A percentile compares a stretch with the other conserved stretches of the same genome.
These are phyloP conservation scores for Penicillium sp. DNA, from an alignment of 2,329 filamentous ascomycete genomes.

Conservation along the genomic window DNA sequence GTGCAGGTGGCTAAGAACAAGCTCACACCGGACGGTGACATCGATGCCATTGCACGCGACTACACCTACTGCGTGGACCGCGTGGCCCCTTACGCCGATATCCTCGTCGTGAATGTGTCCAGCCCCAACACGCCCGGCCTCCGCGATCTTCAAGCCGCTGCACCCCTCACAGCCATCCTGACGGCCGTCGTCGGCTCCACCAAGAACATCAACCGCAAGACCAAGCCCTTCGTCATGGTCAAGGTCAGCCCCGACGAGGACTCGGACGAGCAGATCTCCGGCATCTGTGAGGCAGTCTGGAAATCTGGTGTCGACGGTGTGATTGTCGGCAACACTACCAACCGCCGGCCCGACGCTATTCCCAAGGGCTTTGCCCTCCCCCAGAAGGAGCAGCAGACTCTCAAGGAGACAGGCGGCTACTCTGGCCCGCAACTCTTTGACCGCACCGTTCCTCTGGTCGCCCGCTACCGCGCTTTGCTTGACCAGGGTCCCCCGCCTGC, in stretches of 20 bases:
- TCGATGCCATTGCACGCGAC: constrained; percentile 72
- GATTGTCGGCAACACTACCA: constrained; percentile 97
- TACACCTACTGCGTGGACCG: constrained; percentile 88
- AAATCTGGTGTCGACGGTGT: constrained; percentile 86
- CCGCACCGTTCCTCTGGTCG: constrained; percentile 74
- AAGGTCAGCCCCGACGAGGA: constrained; percentile 98
- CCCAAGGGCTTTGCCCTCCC: constrained; percentile 67
- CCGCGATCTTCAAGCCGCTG: constrained; percentile 79
- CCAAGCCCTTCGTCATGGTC: constrained; percentile 85
- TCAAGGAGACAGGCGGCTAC: constrained; percentile 81
- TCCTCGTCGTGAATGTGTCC: constrained; percentile 97
- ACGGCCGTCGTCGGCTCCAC: constrained; percentile 80
- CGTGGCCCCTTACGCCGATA: constrained; percentile 84
- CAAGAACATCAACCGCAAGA: constrained; percentile 64
- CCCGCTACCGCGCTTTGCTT: constrained; percentile 70
- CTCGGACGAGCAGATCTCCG: constrained; percentile 75
- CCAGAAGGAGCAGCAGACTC: constrained; percentile 62
- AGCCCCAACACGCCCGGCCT: constrained; percentile 94
- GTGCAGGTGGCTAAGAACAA: constrained; percentile 99
- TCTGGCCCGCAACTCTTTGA: constrained; percentile 88
- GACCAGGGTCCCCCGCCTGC: constrained; percentile 49
- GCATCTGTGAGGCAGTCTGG: constrained; percentile 83
- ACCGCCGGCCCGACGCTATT: constrained; percentile 69
- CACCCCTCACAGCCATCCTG: constrained; percentile 77
- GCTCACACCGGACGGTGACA: constrained; percentile 78